phyloP scores from a whole-genome alignment of 441 rosid species.

The Erodium texanum region DNA sequence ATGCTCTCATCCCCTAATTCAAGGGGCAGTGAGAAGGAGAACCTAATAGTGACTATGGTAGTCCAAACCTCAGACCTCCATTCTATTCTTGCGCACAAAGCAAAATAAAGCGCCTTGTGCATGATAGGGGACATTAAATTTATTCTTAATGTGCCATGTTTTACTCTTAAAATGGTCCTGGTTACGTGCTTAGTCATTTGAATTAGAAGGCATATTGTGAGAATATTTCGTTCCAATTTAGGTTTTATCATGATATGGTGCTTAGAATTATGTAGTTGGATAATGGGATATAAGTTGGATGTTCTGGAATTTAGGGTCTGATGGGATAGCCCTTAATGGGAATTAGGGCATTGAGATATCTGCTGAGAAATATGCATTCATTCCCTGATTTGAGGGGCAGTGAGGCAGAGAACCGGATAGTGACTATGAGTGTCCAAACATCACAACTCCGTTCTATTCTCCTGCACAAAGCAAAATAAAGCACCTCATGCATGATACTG shows the following conservation, averaged over 20 bases:
- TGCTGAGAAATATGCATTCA: neutral
- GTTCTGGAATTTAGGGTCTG: neutral
- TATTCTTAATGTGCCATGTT: neutral
- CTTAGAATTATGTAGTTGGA: neutral
- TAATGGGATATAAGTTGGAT: neutral
- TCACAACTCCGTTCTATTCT: neutral
- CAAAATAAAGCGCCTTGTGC: neutral
- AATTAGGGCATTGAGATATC: neutral
- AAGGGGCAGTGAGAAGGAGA: neutral
- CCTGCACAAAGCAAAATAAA: neutral
- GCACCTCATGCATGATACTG: too few species aligned
- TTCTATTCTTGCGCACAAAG: neutral
- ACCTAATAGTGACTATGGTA: neutral
- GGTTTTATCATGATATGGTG: neutral
- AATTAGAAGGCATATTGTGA: too few species aligned
- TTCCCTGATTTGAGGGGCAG: neutral
- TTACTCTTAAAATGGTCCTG: too few species aligned
- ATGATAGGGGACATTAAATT: neutral
- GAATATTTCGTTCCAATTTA: neutral
- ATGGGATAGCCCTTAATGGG: neutral
- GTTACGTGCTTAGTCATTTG: too few species aligned
- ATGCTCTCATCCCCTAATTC: neutral
- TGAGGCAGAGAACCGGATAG: neutral
- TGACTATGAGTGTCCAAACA: neutral
- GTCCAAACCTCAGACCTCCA: neutral